Evolutionary conservation across 1,284 basidiomycete genomes (phyloP).

Genomic region (Erythrobasidium hasegawianum): DNA sequence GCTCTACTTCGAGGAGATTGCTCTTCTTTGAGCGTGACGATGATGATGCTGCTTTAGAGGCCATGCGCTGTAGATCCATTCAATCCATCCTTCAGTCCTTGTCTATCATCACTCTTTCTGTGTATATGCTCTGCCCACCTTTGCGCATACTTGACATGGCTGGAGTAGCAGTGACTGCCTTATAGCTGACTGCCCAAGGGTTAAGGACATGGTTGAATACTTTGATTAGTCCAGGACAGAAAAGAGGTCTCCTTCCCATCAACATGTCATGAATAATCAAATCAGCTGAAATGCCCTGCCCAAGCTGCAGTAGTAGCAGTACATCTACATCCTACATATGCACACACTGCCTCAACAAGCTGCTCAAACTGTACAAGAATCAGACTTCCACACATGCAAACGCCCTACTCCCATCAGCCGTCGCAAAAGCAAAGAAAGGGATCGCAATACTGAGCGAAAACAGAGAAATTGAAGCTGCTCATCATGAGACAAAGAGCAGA

Average conservation of each 20-base stretch:
- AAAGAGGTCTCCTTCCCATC: neutral
- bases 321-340: slow-evolving; percentile 1
- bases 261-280: neutral
- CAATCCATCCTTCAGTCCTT: too few species aligned
- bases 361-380: slow-evolving; percentile 32
- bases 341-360: slow-evolving; percentile 16
- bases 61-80: slow-evolving; percentile 14
- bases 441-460: neutral
- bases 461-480: slow-evolving; percentile 1
- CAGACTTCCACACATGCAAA: slow-evolving; percentile 15
- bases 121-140: slow-evolving; percentile 2
- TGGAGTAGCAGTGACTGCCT: slow-evolving; percentile 2
- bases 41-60: slow-evolving; percentile 24
- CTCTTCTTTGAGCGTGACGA: slow-evolving; percentile 19
- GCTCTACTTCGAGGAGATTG: slow-evolving; percentile 22
- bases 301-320: neutral
- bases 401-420: slow-evolving; percentile 14
- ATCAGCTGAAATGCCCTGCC: neutral
- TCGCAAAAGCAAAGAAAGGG: slow-evolving; percentile 13
- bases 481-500: neutral
- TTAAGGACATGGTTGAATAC: neutral
- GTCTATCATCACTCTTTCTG: too few species aligned
- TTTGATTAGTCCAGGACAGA: too few species aligned
- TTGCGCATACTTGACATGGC: slow-evolving; percentile 27
- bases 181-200: neutral